phyloP scores from a whole-genome alignment of 345 rosid genomes.

The Geranium brycei region DNA sequence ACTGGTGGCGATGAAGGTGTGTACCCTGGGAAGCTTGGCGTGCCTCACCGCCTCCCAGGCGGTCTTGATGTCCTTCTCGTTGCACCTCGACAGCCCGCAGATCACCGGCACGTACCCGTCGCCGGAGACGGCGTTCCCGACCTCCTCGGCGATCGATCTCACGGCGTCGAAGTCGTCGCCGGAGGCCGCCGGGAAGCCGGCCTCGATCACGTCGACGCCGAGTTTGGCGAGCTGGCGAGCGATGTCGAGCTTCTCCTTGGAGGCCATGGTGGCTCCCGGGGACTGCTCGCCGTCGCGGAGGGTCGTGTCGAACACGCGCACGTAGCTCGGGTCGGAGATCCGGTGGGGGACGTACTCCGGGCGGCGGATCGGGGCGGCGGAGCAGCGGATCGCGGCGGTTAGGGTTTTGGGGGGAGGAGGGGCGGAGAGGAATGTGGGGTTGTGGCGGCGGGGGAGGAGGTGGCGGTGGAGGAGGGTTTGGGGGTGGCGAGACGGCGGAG shows the following conservation, averaged over 20 bases:
- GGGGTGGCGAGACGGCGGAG: no score
- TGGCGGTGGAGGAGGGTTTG: no score
- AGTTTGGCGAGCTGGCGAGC: constrained; percentile 81
- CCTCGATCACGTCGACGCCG: constrained; percentile 87
- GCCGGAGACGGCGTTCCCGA: constrained; percentile 53
- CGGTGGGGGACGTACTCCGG: constrained; percentile 61
- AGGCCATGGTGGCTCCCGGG: constrained; percentile 87
- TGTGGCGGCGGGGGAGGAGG: no score
- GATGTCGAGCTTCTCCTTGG: constrained; percentile 79
- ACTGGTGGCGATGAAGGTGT: constrained; percentile 83
- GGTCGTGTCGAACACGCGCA: constrained; percentile 87
- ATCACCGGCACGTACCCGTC: constrained; percentile 79
- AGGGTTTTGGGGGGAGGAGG: no score
- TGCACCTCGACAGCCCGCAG: constrained; percentile 86
- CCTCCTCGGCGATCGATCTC: constrained; percentile 49
- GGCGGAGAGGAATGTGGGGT: no score
- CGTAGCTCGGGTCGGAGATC: constrained; percentile 60
- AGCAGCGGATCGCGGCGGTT: constrained; percentile 9
- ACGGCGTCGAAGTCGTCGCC: constrained; percentile 86
- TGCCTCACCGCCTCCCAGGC: constrained; percentile 91
- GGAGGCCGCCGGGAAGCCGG: constrained; percentile 87
- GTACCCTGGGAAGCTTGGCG: constrained; percentile 75
- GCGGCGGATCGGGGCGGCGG: constrained; percentile 18
- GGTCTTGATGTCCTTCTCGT: constrained; percentile 52
- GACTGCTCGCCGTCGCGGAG: constrained; percentile 99